Conservation (phyloP, 1,284 basidiomycete genomes). For the Ganoderma leucocontextum region DNA sequence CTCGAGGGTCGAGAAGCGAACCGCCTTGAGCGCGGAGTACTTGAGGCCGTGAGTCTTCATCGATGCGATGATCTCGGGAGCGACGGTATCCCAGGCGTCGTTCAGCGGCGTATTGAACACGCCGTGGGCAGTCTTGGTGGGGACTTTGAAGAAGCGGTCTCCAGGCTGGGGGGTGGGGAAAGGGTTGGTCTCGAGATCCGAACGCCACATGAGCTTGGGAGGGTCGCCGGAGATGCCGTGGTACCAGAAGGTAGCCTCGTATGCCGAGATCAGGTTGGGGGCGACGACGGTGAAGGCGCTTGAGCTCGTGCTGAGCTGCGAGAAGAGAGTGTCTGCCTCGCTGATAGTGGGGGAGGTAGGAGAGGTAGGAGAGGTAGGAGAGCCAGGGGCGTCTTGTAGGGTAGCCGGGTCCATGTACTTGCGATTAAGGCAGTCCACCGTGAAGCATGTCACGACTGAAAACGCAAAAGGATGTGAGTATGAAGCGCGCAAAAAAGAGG, state of each 20-base stretch:
- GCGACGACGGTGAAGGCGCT: constrained; percentile 32
- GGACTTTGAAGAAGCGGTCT: constrained; percentile 39
- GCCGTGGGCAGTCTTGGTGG: constrained; percentile 47
- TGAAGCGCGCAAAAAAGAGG: constrained; percentile 37
- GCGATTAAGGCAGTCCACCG: constrained; percentile 41
- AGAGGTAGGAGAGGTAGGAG: constrained; percentile 24
- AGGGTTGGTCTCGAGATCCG: constrained; percentile 44
- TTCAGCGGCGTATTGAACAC: constrained; percentile 46
- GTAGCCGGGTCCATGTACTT: constrained; percentile 27
- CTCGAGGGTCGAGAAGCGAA: constrained; percentile 45
- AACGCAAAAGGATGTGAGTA: constrained; percentile 36
- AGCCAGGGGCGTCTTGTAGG: constrained; percentile 28
- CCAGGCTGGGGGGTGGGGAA: constrained; percentile 42
- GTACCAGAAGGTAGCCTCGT: constrained; percentile 41
- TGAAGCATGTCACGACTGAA: constrained; percentile 44
- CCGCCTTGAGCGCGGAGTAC: constrained; percentile 45
- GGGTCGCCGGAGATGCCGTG: constrained; percentile 46
- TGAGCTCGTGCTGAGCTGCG: constrained; percentile 32
- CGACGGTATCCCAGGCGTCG: constrained; percentile 43
- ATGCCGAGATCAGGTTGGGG: constrained; percentile 41
- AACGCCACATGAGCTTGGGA: constrained; percentile 48
- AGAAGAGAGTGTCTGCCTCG: constrained; percentile 37
- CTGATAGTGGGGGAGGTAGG: constrained; percentile 36
- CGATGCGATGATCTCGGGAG: constrained; percentile 44
- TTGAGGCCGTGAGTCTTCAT: constrained; percentile 43